Base-by-base conservation (phyloP, 441 rosid species). In the Hura crepitans region DNA sequence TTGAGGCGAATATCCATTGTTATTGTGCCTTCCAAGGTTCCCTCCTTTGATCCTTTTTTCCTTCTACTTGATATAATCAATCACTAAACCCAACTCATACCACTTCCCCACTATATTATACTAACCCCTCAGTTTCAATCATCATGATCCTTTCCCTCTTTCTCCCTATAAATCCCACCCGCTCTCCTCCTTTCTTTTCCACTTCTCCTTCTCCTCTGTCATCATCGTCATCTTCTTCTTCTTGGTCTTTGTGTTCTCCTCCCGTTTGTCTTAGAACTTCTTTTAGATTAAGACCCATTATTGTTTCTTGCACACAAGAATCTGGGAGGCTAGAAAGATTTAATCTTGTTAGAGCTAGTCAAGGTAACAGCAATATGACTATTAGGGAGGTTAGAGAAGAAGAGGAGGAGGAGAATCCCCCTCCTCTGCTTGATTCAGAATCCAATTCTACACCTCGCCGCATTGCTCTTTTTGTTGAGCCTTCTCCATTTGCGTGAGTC, bases 401-500 rank as follows among this genome's bases (percentile, higher is more conserved):
- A 31, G 85, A 77, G 23, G 89, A 69, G 17, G 86, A 76, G 46
- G 88, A 85, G 22, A 84, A 67, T 23, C 73, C 67, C 43, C 84
- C 78, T 62, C 89, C 83, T 79, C 56, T 84, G 79, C 71, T 86
- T 54, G 93, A 91, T 54, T 69, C 87, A 0, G 95, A 85, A 68
- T 75, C 71, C 49, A 76, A 65, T 74, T 80, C 91, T 1, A 83
- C 77, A 70, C 97, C 98, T 18, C 84, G 96, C 17, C 88, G 97
- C 11, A 94, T 94, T 74, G 98, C 91, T 74, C 94, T 94, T 57
- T 94, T 94, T 72, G 92, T 94, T 35, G 98, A 94, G 86, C 98
- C 98, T 68, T 94, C 98, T 10, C 98, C 98, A 23, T 94, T 94
- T 70, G 86, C 98, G 98, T 94, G 75, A 86, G 96, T 85, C 37